These are phyloP conservation scores for Nemania sp. DNA, from an alignment of 2,329 filamentous ascomycete species.

Conservation along the genomic window DNA sequence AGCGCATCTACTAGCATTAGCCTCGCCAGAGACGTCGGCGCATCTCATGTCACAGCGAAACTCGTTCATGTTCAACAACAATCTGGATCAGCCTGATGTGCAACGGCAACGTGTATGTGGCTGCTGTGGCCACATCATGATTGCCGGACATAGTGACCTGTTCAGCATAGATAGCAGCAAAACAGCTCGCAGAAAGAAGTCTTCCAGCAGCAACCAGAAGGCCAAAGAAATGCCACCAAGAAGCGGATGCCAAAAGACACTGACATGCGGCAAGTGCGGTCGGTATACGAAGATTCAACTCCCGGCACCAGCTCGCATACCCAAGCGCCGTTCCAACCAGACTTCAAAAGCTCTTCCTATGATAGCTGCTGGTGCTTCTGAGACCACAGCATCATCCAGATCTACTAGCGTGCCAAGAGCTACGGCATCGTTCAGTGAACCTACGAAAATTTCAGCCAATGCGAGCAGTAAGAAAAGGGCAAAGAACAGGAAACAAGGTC, in stretches of 20 bases:
- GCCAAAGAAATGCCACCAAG: not conserved
- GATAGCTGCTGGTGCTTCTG: not conserved
- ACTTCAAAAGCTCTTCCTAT: constrained; percentile 29
- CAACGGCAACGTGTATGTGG: constrained; percentile 68
- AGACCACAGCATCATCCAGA: not conserved
- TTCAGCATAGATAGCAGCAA: constrained; percentile 55
- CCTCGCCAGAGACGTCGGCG: constrained; percentile 68
- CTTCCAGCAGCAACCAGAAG: constrained; percentile 8
- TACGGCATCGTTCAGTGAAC: constrained; percentile 46
- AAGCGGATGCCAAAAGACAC: constrained; percentile 51
- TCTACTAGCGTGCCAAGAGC: constrained; percentile 13
- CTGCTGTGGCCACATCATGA: constrained; percentile 71
- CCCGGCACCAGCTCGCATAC: constrained; percentile 52
- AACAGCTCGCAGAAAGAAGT: constrained; percentile 61
- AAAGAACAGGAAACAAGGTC: constrained; percentile 72
- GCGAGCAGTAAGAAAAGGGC: constrained; percentile 74
- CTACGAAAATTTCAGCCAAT: constrained; percentile 57
- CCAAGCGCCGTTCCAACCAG: constrained; percentile 45
- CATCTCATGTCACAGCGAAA: constrained; percentile 68
- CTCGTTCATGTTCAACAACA: constrained; percentile 61
- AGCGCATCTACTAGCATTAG: constrained; percentile 65
- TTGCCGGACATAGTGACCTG: constrained; percentile 61
- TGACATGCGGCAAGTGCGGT: constrained; percentile 61
- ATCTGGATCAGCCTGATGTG: constrained; percentile 58
- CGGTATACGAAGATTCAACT: constrained; percentile 58